phyloP scores from a whole-genome alignment of 2,329 filamentous ascomycete species.

The Neopestalotiopsis rosae region DNA sequence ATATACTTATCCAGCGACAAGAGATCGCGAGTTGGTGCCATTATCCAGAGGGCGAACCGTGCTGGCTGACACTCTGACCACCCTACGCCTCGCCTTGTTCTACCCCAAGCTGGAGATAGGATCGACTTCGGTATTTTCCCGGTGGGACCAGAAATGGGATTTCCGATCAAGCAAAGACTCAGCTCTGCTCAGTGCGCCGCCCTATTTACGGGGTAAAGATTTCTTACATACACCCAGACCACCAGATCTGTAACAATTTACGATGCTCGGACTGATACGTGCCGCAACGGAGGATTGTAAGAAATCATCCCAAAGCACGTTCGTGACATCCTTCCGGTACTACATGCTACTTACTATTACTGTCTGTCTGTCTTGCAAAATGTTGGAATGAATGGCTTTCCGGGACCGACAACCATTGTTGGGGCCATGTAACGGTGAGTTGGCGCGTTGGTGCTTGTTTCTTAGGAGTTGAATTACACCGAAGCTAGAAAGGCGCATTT shows the following conservation, averaged over 20 bases:
- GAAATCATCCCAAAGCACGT: too few relatives aligned
- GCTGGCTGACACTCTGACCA: not conserved
- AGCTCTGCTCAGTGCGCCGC: not conserved
- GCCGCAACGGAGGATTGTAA: not conserved
- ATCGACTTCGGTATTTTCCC: not conserved
- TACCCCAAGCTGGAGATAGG: not conserved
- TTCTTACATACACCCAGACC: not conserved
- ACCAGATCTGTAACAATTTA: not conserved
- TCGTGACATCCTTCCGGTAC: too few relatives aligned
- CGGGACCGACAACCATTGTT: too few relatives aligned
- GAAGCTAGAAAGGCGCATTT: not conserved
- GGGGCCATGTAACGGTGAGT: too few relatives aligned
- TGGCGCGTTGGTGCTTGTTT: too few relatives aligned
- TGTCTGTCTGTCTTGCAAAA: too few relatives aligned
- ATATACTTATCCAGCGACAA: not conserved
- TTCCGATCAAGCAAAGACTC: not conserved
- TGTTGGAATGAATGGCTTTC: too few relatives aligned
- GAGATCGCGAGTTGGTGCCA: not conserved
- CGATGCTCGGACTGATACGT: not conserved
- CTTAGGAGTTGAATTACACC: not conserved
- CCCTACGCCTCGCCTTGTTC: not conserved
- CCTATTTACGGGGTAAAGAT: not conserved
- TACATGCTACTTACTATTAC: too few relatives aligned
- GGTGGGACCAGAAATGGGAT: not conserved
- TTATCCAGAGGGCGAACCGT: not conserved